Evolutionary conservation across 176 grass and related monocot species (phyloP), one percentile per base, ranked within the genome.

Genomic region (Canna indica): DNA sequence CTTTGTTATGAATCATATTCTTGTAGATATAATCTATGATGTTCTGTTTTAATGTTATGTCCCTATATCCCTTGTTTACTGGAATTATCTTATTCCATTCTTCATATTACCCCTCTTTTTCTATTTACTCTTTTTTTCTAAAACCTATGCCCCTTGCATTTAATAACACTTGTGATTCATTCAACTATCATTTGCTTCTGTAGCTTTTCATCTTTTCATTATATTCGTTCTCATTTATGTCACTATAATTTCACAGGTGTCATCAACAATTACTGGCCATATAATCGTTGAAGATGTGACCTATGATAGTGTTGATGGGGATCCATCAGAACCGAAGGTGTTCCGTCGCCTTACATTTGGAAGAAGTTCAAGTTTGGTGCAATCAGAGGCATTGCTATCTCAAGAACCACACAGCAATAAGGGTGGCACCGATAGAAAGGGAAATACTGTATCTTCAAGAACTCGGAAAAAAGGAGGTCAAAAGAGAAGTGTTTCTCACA

Each of bases 231-330:
- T 78, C 24, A 63, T 20, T 62, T 84, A 34, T 59, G 29, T 24
- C 20, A 39, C 7, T 66, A 82, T 68, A 32, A 36, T 79, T 47
- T 87, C 60, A 67, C 80, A 91, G 85, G 82, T 62, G 41, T 78
- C 79, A 73, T 97, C 93, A 74, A 64, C 90, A 69, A 81, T 97
- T 71, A 97, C 93, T 54, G 93, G 93, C 59, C 80, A 84, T 62
- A 83, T 92, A 71, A 81, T 97, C 57, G 88, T 97, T 74, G 93
- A 97, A 90, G 93, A 97, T 68, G 88, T 97, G 69, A 76, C 86
- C 64, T 97, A 97, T 73, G 93, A 90, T 83, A 83, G 76, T 70
- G 77, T 18, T 67, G 81, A 80, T 42, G 78, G 48, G 16, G 85
- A 74, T 35, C 45, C 24, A 33, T 76, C 72, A 67, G 78, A 87